Percentiles rank a stretch among this genome's conserved stretches.
phyloP scores from a whole-genome alignment of 495 filamentous ascomycete species.

The Hypoxylon crocopeplum region DNA sequence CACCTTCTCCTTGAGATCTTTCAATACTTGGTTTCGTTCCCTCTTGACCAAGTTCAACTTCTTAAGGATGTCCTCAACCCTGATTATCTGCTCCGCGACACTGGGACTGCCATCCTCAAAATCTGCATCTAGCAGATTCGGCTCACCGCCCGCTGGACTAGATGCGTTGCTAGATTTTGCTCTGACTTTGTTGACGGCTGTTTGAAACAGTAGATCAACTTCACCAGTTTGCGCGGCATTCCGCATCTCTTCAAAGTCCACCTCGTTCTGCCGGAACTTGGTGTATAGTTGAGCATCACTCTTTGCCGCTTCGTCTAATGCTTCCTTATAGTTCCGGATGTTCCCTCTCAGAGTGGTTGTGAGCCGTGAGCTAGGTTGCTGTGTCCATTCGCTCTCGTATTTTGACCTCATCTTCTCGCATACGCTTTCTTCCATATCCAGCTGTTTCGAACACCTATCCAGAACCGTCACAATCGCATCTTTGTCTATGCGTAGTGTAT shows the following conservation, averaged over 20 bases:
- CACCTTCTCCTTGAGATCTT: conserved; percentile 97
- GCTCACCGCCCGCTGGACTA: conserved; percentile 70
- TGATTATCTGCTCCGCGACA: conserved; percentile 86
- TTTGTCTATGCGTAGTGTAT: conserved; percentile 78
- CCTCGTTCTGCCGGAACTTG: conserved; percentile 82
- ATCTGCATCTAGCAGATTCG: conserved; percentile 87
- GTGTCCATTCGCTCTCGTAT: conserved; percentile 94
- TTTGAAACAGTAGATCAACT: conserved; percentile 87
- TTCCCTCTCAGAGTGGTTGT: conserved; percentile 88
- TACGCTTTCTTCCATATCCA: conserved; percentile 96
- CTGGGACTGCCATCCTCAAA: conserved; percentile 79
- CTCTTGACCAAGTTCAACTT: conserved; percentile 90
- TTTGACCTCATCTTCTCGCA: conserved; percentile 99
- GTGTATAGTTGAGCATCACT: conserved; percentile 87
- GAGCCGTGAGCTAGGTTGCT: conserved; percentile 89
- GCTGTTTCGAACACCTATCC: conserved; percentile 80
- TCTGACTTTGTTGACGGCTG: conserved; percentile 72
- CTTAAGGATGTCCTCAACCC: conserved; percentile 90
- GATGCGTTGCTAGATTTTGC: conserved; percentile 58
- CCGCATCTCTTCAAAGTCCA: conserved; percentile 95
- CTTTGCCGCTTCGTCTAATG: conserved; percentile 84
- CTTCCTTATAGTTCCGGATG: conserved; percentile 82
- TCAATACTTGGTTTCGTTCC: conserved; percentile 88
- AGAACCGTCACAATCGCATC: conserved; percentile 71
- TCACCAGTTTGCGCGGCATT: conserved; percentile 86